These are phyloP conservation scores for Malassezia furfur DNA, from an alignment of 1,284 basidiomycete genomes.

Conservation along the genomic window DNA sequence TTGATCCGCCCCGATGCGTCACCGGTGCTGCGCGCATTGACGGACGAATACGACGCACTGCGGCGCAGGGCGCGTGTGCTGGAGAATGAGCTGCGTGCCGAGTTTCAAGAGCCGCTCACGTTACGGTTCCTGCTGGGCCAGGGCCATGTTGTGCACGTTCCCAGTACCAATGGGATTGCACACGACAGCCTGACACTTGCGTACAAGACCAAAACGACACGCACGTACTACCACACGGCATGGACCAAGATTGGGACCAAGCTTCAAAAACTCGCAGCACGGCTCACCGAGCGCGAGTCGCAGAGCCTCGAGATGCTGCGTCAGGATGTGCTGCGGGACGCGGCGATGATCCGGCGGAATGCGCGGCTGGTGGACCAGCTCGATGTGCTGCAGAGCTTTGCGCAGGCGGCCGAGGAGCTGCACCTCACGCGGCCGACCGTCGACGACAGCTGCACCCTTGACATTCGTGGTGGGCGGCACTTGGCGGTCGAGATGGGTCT, in stretches of 20 bases:
- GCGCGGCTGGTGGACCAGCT: conserved; percentile 76
- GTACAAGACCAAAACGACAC: conserved; percentile 29
- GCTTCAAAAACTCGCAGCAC: conserved; percentile 20
- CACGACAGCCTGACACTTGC: conserved; percentile 24
- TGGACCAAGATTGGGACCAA: conserved; percentile 32
- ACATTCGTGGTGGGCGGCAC: conserved; percentile 73
- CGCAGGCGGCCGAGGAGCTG: conserved; percentile 69
- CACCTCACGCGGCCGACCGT: conserved; percentile 66
- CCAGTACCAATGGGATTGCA: background rate
- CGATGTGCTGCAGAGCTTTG: conserved; percentile 73
- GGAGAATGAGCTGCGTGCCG: conserved; percentile 22
- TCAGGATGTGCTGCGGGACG: conserved; percentile 20
- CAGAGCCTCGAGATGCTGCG: conserved; percentile 33
- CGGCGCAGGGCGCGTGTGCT: conserved; percentile 23
- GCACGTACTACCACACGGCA: conserved; percentile 30
- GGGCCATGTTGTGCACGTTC: conserved; percentile 41
- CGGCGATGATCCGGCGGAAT: conserved; percentile 56
- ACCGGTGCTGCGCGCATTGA: conserved; percentile 20
- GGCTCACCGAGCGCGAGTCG: conserved; percentile 24
- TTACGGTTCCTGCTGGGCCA: conserved; percentile 37
- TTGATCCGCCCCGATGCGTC: conserved; percentile 36
- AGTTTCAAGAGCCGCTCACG: conserved; percentile 21
- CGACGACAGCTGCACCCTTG: conserved; percentile 53
- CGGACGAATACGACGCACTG: conserved; percentile 21
- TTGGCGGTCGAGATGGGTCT: conserved; percentile 85